Evolutionary conservation across 1,284 basidiomycete species (phyloP), one percentile per base, ranked within the genome.

Genomic region (Ganoderma multipileum): DNA sequence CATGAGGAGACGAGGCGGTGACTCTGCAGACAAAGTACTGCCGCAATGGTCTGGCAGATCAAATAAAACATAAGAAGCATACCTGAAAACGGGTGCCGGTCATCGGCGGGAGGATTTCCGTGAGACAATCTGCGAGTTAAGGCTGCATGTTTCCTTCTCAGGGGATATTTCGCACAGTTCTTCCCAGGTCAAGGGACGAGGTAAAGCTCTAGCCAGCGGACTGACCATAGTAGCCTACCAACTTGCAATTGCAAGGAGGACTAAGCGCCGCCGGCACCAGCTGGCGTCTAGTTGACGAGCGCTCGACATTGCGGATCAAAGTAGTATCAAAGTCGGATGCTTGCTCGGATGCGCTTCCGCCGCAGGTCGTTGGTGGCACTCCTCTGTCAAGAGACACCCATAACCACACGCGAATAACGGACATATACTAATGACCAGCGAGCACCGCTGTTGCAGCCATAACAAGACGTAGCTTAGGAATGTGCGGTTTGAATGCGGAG

Each of bases 61-160:
- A 54, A 54, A 30, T 18, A 30, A 30, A 54, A 3, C 52, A 28
- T 54, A 54, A 28, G 28, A 30, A 30, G 52, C 28, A 30, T 28
- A n/a, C 52, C 52, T 54, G 52, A 2, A 11, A 54, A 30, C 16
- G 47, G 23, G 23, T 50, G 47, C 52, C 28, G 28, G 52, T 16
- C 52, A 26, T 23, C 47, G 47, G 47, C 23, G 9, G 23, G 23
- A 26, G 47, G 47, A 50, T 50, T 50, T 50, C n/a, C 47, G 47
- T 50, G 47, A 50, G 52, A 54, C 52, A 14, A 54, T 54, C 52
- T 54, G 52, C 52, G 30, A 54, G 26, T 54, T 54, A 54, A 18
- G 28, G 52, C 28, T 30, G 52, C 52, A 28, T 20, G 14, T 30
- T 18, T 54, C 52, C 52, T 14, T 54, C 28, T 30, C 28, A 5